Evolutionary conservation across 768 basidiomycete species (phyloP), one percentile per base, ranked within the genome.

Genomic region (Xanthoconium purpureum): DNA sequence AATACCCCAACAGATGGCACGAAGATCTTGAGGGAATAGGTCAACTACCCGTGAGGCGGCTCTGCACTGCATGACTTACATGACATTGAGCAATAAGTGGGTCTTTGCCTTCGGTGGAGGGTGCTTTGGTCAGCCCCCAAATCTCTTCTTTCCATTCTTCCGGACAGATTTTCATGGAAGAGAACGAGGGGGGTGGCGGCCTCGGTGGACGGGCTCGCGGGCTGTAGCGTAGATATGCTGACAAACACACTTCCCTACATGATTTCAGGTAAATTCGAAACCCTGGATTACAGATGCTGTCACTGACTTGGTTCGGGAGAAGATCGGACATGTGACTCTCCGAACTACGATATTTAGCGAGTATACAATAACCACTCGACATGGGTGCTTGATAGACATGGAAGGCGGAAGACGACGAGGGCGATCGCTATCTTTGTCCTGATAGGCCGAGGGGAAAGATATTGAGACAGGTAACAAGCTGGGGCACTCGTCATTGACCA

Each of bases 1-100:
- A 81, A 89, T 17, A 85, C 78, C 52, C 83, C 80, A 8, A 78
- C 79, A 4, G 77, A 76, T 18, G 87, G 87, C 18, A 88, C 70
- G 64, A 87, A 84, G 18, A 88, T 67, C 87, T 88, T 42, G 60
- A 15, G 36, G 45, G 13, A 39, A 39, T 17, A 48, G 40, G 17
- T 63, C 54, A 52, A 15, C 2, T 39, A 40, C 35, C 4, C 2
- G 24, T 12, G 37, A 47, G 18, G 9, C 32, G 14, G 30, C 6
- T 15, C 15, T 38, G 14, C 32, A 43, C 10, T 28, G 20, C 7
- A 39, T 14, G 44, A 44, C 71, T 63, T 60, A 73, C 72, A 53
- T 71, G 69, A 38, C 71, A 71, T 43, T 71, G 60, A 14, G 68
- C 71, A 14, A 47, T 42, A 12, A 63, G 62, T 18, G 59, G 52